Evolutionary conservation across 257 asterid species (phyloP).

Genomic region (Fraxinus quadrangulata): DNA sequence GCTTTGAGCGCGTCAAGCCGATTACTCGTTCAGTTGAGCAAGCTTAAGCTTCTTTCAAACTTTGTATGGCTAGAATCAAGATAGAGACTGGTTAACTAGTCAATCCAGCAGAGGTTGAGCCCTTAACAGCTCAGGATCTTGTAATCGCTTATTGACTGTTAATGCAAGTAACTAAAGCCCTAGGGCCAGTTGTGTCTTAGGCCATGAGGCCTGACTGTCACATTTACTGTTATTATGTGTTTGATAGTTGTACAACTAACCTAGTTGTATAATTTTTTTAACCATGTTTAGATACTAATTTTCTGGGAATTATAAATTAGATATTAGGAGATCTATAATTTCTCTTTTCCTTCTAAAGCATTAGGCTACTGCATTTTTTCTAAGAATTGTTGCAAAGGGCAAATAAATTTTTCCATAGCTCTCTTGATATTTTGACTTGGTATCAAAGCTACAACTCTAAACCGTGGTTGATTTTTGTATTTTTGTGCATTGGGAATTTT

Average conservation of each 20-base stretch:
- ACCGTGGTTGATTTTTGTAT: neutral
- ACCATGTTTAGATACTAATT: neutral
- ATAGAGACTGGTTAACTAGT: neutral
- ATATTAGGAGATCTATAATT: constrained; percentile 1
- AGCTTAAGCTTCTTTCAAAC: neutral
- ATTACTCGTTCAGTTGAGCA: neutral
- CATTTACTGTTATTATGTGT: neutral
- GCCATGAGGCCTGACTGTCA: neutral
- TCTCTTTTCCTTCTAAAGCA: neutral
- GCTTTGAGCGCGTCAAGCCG: neutral
- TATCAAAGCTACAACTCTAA: neutral
- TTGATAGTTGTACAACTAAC: neutral
- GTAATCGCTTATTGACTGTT: neutral
- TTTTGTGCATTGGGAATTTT: neutral
- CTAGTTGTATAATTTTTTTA: too few relatives aligned
- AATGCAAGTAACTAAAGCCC: too few relatives aligned
- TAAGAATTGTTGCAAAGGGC: neutral
- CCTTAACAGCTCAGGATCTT: neutral
- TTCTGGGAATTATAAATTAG: neutral
- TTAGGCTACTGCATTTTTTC: neutral
- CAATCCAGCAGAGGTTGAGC: neutral
- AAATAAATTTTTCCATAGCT: neutral
- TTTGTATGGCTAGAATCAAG: neutral
- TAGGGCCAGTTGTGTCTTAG: too few relatives aligned
- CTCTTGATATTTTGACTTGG: neutral